A percentile compares a stretch with the other conserved stretches of the same genome.
Conservation (phyloP, 352 stramenopile genomes). For the Globisporangium parvum region DNA sequence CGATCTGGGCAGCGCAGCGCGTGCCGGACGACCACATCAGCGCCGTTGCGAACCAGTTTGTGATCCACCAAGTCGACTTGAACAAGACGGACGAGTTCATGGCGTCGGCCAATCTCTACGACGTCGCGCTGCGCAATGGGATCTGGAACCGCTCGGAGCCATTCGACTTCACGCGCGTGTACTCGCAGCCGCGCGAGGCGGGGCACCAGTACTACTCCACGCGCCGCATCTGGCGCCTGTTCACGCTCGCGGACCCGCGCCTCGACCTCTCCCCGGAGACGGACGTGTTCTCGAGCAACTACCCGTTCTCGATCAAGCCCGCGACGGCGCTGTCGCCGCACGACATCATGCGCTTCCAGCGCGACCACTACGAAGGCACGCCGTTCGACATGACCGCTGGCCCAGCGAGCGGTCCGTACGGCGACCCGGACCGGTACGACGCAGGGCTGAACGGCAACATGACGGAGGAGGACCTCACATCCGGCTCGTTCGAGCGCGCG, state of each 20-base stretch:
- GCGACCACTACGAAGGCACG: conserved; percentile 93
- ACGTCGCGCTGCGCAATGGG: conserved; percentile 79
- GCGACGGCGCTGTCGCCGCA: conserved; percentile 45
- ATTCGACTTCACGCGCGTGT: conserved; percentile 89
- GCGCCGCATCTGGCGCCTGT: conserved; percentile 87
- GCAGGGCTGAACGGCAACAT: conserved; percentile 35
- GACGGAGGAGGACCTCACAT: conserved; percentile 36
- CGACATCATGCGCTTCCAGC: conserved; percentile 89
- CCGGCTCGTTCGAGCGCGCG: conserved; percentile 82
- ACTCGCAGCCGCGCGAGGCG: conserved; percentile 61
- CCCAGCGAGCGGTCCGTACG: conserved; percentile 79
- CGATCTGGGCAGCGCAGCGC: conserved; percentile 91
- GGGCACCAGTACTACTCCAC: conserved; percentile 80
- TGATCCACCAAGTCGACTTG: conserved; percentile 87
- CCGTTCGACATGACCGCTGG: conserved; percentile 86
- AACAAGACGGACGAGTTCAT: conserved; percentile 81
- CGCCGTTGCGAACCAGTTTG: conserved; percentile 92
- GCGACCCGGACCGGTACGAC: conserved; percentile 89
- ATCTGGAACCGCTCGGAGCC: conserved; percentile 61
- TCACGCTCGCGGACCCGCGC: conserved; percentile 70
- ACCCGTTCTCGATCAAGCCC: conserved; percentile 83
- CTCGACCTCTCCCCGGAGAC: conserved; percentile 67
- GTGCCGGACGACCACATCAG: conserved; percentile 83
- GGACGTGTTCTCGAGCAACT: conserved; percentile 71
- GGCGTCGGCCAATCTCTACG: conserved; percentile 83